Percentiles rank a stretch among this genome's conserved stretches.
Evolutionary conservation across 2,329 filamentous ascomycete species (phyloP).

Genomic region (Westerdykella ornata): DNA sequence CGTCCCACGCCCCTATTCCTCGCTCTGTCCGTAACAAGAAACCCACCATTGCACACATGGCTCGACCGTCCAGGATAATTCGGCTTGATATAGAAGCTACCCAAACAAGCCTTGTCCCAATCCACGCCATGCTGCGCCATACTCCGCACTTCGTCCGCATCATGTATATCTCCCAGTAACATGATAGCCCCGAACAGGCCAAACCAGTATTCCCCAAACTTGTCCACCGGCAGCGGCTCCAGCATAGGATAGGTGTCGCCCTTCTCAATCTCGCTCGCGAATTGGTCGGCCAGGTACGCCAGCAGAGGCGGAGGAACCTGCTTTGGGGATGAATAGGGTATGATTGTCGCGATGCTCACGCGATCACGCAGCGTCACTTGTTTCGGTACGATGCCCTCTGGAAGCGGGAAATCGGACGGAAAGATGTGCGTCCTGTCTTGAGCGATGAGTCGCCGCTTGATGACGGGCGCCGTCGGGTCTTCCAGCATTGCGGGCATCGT

Average conservation of each 20-base stretch:
- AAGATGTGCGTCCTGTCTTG: no score
- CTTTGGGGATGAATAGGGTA: constrained; percentile 70
- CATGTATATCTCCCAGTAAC: constrained; percentile 65
- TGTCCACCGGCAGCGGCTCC: constrained; percentile 64
- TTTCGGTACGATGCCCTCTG: constrained; percentile 61
- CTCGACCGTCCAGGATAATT: constrained; percentile 88
- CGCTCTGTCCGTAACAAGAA: constrained; percentile 44
- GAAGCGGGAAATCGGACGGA: constrained; percentile 53
- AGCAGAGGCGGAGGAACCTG: constrained; percentile 71
- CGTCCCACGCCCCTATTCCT: constrained; percentile 46
- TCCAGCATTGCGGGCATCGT: constrained; percentile 72
- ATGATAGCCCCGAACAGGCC: constrained; percentile 84
- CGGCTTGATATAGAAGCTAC: constrained; percentile 90
- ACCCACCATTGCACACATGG: constrained; percentile 69
- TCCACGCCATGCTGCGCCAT: constrained; percentile 48
- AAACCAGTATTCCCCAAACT: constrained; percentile 82
- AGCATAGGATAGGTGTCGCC: constrained; percentile 90
- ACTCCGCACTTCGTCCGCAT: constrained; percentile 46
- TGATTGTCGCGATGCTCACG: constrained; percentile 73
- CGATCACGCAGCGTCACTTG: constrained; percentile 79
- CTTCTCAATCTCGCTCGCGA: constrained; percentile 85
- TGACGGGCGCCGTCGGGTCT: constrained; percentile 63
- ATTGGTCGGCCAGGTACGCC: constrained; percentile 70
- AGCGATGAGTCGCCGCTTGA: constrained; percentile 64
- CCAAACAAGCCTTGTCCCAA: constrained; percentile 75